These are phyloP conservation scores for Penicillium arizonense DNA, from an alignment of 495 filamentous ascomycete species.

Conservation along the genomic window DNA sequence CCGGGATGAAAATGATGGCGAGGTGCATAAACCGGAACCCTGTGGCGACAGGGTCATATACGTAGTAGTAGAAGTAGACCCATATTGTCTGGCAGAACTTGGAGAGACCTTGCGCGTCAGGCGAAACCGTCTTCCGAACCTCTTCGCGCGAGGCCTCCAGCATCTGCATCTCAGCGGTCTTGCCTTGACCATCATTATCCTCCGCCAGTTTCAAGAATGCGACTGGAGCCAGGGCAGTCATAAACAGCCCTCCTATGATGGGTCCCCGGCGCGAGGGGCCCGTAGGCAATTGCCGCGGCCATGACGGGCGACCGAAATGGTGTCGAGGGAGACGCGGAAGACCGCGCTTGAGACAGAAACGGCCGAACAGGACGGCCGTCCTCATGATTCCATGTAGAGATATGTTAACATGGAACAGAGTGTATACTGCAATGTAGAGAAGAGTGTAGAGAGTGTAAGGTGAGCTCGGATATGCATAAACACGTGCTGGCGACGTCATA, in stretches of 20 bases:
- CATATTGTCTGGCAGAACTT: slow-evolving; percentile 53
- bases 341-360: slow-evolving; percentile 49
- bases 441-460: neutral
- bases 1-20: slow-evolving; percentile 84
- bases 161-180: slow-evolving; percentile 82
- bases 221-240: slow-evolving; percentile 56
- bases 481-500: slow-evolving; percentile 11
- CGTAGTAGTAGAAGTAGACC: slow-evolving; percentile 65
- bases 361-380: slow-evolving; percentile 51
- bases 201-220: slow-evolving; percentile 75
- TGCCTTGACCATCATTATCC: slow-evolving; percentile 57
- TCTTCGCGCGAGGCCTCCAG: slow-evolving; percentile 76
- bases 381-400: slow-evolving; percentile 47
- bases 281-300: slow-evolving; percentile 28
- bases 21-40: slow-evolving; percentile 83
- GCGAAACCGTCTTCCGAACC: slow-evolving; percentile 62
- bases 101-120: slow-evolving; percentile 55
- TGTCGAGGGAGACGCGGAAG: slow-evolving; percentile 15
- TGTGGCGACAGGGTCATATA: slow-evolving; percentile 86
- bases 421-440: neutral
- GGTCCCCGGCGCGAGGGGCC: slow-evolving; percentile 27
- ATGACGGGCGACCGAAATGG: slow-evolving; percentile 12
- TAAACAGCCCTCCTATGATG: slow-evolving; percentile 37
- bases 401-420: slow-evolving; percentile 5
- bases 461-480: slow-evolving; percentile 3